Evolutionary conservation across 1,139 yeast species (phyloP).

Genomic region (Meyerozyma athensensis): DNA sequence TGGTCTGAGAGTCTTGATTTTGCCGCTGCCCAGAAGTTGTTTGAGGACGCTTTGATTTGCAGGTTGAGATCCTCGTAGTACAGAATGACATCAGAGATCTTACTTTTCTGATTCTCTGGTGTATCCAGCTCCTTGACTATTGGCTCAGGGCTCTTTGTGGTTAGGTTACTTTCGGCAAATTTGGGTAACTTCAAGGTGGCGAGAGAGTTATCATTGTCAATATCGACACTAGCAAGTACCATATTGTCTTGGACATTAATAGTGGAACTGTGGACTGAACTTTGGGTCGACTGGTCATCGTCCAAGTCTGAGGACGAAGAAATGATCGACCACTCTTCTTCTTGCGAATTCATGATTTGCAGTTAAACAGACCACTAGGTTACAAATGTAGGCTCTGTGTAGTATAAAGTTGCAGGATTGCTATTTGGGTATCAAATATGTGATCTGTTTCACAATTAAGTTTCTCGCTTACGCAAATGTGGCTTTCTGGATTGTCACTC

Average conservation of each 20-base stretch:
- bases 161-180: not conserved
- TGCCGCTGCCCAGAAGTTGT: not conserved
- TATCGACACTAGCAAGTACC: not conserved
- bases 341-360: not conserved
- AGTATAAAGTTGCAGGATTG: no score
- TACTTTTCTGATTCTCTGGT: not conserved
- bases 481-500: not conserved
- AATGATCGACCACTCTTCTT: slow-evolving; percentile 4
- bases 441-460: no score
- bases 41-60: not conserved
- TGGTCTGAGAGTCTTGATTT: not conserved
- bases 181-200: slow-evolving; percentile 2
- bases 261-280: not conserved
- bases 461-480: not conserved
- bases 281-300: slow-evolving; percentile 3
- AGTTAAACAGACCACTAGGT: no score
- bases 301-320: slow-evolving; percentile 2
- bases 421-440: no score
- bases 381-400: no score
- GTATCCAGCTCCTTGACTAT: not conserved
- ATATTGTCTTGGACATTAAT: not conserved
- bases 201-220: not conserved
- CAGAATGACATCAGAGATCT: not conserved
- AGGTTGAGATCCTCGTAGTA: not conserved
- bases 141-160: not conserved